Evolutionary conservation across 768 basidiomycete species (phyloP), one percentile per base, ranked within the genome.

Genomic region (Panus rudis): DNA sequence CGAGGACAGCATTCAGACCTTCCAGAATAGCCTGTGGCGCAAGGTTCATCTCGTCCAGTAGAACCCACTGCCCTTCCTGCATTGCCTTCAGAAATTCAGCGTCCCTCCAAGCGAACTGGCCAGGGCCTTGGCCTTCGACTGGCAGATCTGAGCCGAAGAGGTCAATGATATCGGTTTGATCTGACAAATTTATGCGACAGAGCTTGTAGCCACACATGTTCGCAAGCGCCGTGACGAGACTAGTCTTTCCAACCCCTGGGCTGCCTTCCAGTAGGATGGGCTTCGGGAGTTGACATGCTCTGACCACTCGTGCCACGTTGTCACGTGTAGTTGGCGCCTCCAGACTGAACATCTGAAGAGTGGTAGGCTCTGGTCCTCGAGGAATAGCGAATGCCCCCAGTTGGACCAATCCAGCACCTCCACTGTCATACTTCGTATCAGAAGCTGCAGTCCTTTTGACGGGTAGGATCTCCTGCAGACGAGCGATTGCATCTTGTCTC

Each of bases 11-110:
- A 57, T 99, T 99, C 30, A 99, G 76, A 22, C 96, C 96, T 65
- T 99, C 96, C 2, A 99, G 77, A 4, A 99, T 84, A 0, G 96
- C 84, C 57, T 99, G 94, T 23, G 94, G 90, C 0, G 94, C 94
- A 28, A 99, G 73, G 58, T 99, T 99, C 96, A 99, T 98, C 61
- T 99, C 96, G 58, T 99, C 96, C 8, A 99, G 75, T 5, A 99
- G 77, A 4, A 98, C 94, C 96, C 96, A 99, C 47, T 90, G 81
- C 1, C 96, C 96, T n/a, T 86, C 75, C 58, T 96, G 92, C 64
- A 99, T 65, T 1, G 96, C 93, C 45, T 76, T 79, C 31, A 99
- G 70, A 60, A 99, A 99, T 45, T 94, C 92, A 0, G 94, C 96
- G 50, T 98, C 92, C 62, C 84, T 90, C 96, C 96, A 99, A 2